Conservation (phyloP, 2,329 filamentous ascomycete species). For the Ophiocordyceps camponoti-leonardi region DNA sequence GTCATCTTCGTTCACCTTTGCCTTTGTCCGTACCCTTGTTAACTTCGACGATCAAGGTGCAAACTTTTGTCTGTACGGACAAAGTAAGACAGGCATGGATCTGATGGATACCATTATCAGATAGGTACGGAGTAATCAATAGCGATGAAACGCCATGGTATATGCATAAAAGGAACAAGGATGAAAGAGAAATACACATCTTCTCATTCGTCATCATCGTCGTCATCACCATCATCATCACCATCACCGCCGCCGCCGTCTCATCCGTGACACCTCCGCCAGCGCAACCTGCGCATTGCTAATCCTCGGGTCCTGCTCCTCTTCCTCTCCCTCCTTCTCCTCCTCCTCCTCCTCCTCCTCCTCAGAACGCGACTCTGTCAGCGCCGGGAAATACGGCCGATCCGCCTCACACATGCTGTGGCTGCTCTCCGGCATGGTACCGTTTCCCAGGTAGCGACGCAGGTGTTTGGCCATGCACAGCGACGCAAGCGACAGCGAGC, state of each 20-base stretch:
- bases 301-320: constrained; percentile 3
- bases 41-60: too few species aligned
- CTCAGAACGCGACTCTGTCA: not conserved
- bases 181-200: too few species aligned
- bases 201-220: too few species aligned
- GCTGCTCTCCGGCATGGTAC: constrained; percentile 15
- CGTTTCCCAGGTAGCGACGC: constrained; percentile 18
- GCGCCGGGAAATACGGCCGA: constrained; percentile 18
- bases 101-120: too few species aligned
- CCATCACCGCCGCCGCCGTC: not conserved
- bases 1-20: too few species aligned
- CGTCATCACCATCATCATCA: not conserved
- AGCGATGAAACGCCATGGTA: too few species aligned
- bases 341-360: constrained; percentile 3
- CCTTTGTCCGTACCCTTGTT: too few species aligned
- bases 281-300: constrained; percentile 3
- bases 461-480: constrained; percentile 17
- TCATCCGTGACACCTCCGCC: not conserved
- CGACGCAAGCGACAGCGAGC: constrained; percentile 18
- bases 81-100: too few species aligned
- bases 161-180: too few species aligned
- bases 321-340: not conserved
- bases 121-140: too few species aligned
- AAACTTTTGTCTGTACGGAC: too few species aligned
- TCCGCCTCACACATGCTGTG: constrained; percentile 20